phyloP scores from a whole-genome alignment of 768 basidiomycete species.

The Suillus hirtellus region DNA sequence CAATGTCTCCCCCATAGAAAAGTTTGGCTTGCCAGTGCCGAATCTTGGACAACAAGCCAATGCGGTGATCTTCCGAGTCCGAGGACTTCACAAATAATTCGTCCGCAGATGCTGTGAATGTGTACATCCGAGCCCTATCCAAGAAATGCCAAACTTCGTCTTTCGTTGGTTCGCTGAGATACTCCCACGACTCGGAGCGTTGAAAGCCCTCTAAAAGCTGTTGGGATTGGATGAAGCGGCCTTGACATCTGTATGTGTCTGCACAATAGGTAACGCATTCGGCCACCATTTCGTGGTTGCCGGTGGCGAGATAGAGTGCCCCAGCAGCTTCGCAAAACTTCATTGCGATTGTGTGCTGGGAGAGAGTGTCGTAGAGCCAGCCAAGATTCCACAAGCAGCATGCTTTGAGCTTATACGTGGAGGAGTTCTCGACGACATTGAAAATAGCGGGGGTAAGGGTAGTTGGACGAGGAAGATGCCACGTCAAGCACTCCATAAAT shows the following conservation, averaged over 20 bases:
- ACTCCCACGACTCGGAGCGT: background rate
- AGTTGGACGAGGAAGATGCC: background rate
- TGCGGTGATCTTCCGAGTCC: background rate
- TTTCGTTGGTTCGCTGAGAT: background rate
- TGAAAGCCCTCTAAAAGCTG: background rate
- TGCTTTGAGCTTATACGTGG: background rate
- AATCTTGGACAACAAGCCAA: background rate
- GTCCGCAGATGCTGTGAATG: background rate
- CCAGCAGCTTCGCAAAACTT: background rate
- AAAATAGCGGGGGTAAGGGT: background rate
- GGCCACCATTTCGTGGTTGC: background rate
- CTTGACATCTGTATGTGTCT: background rate
- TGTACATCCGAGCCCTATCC: background rate
- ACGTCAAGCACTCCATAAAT: background rate
- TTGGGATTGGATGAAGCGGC: background rate
- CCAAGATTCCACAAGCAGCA: background rate
- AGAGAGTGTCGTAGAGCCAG: background rate
- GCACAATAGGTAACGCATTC: background rate
- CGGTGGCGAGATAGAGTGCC: background rate
- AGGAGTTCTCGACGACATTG: background rate
- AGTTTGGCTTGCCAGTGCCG: background rate
- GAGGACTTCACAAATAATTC: background rate
- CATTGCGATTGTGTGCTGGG: background rate
- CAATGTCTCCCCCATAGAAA: background rate
- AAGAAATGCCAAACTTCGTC: background rate